Base-by-base conservation (phyloP, 371 early-diverging fungal species). In the Vairimorpha apis region DNA sequence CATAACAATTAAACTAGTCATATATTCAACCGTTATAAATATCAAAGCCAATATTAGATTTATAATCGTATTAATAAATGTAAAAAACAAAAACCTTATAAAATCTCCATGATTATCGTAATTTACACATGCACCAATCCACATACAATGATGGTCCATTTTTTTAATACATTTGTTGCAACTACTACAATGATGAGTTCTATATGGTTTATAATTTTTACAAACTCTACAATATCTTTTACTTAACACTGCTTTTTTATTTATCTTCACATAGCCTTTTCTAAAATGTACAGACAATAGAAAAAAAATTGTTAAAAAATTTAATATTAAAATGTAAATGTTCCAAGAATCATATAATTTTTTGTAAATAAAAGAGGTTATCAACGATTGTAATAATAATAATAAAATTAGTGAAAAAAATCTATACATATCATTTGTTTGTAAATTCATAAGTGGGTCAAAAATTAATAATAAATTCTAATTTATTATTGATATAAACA, bases 141-240 rank as follows among this genome's bases (percentile, higher is more conserved):
- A 96, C 13, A 93, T 93, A 75, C 97, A 97, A 81, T 96, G 96
- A 78, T 96, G 97, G 76, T 97, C 97, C 85, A 97, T 94, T 68
- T 87, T 87, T n/a, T 92, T 90, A 2, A 98, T 92, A 81, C 99
- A 98, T 56, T 90, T 87, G 75, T 92, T 87, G 79, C 97, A 96
- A 43, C 89, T 84, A 70, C 88, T 89, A 84, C 99, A 98, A 75
- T 98, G 99, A 83, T 97, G 96, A 18, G 93, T 91, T 30, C 99
- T 85, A 67, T 94, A 77, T 16, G 97, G 96, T 65, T 91, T 90
- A 14, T 85, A 86, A 27, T 87, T 86, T 84, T 87, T 66, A 74
- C 87, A 87, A 51, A 81, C 84, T 13, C 72, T 80, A 72, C 87
- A 87, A 72, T 76, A 77, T 65, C 72, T 72, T 30, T 18, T 55